Evolutionary conservation across 2,329 filamentous ascomycete genomes (phyloP), one percentile per base, ranked within the genome.

Genomic region (Fusarium sp.): DNA sequence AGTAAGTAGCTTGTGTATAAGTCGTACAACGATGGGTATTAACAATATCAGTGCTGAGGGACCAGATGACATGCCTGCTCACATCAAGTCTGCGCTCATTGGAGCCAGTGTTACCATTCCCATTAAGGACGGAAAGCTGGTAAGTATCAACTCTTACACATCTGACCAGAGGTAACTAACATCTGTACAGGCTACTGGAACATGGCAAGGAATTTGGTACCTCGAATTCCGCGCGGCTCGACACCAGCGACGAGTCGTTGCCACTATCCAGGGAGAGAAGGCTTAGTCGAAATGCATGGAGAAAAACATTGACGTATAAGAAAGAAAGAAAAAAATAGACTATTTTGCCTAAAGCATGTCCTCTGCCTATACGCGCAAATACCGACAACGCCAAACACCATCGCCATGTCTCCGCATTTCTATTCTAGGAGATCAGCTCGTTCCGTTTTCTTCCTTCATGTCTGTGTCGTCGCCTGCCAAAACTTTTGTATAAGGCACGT

Each of bases 11-110:
- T 28, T 13, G n/a, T 28, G 18, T 44, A 9, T 31, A 45, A 45
- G 10, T 33, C n/a, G 20, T 36, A 22, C 9, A 33, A 45, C 40
- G n/a, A 17, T 24, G 61, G 39, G 62, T 33, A 49, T 33, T 54
- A 22, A 63, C 49, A 34, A 42, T 20, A 17, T 45, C 60, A 89
- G 88, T 75, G 95, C 91, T 0, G 96, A 97, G 84, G 96, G 96
- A 1, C 81, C 83, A 52, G 96, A 99, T 82, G 96, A 98, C 81
- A 98, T 98, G 94, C 96, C 96, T 88, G 95, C 94, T 62, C 96
- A 99, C 80, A 91, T 99, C 79, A 99, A 99, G 82, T 94, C 91
- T 60, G 92, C 94, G 0, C 83, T 99, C 50, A 86, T 98, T 31
- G 96, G 96, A 15, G 93, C 95, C 6, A 97, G 92, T 72, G 90